Percentiles rank a stretch among this genome's conserved stretches.
Conservation (phyloP, 352 stramenopile species). For the Pythium biforme region DNA sequence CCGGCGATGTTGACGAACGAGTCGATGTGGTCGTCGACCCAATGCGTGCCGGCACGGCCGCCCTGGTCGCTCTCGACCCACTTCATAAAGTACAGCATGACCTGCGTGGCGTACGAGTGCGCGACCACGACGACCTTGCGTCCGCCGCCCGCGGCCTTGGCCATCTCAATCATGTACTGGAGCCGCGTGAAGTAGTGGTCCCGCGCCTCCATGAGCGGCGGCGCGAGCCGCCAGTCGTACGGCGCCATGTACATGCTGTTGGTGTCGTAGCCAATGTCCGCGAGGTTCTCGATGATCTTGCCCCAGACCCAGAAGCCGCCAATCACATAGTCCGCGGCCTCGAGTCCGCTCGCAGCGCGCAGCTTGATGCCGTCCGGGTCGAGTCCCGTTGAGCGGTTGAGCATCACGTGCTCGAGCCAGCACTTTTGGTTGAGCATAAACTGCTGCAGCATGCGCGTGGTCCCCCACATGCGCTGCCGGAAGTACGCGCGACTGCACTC, state of each 20-base stretch:
- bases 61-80: conserved; percentile 91
- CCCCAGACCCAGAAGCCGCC: conserved; percentile 94
- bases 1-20: conserved; percentile 94
- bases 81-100: conserved; percentile 94
- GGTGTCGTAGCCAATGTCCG: conserved; percentile 92
- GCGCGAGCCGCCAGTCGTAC: conserved; percentile 86
- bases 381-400: conserved; percentile 87
- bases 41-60: conserved; percentile 85
- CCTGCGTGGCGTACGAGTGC: conserved; percentile 92
- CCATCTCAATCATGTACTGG: conserved; percentile 91
- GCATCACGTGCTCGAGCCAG: conserved; percentile 91
- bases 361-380: conserved; percentile 86
- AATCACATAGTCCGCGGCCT: conserved; percentile 94
- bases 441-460: conserved; percentile 83
- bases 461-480: conserved; percentile 93
- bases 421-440: conserved; percentile 91
- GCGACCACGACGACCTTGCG: conserved; percentile 91
- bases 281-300: conserved; percentile 90
- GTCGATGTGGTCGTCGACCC: conserved; percentile 92
- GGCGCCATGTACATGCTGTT: conserved; percentile 87
- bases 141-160: conserved; percentile 58
- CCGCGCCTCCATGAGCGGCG: conserved; percentile 67
- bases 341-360: conserved; percentile 83
- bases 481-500: conserved; percentile 89
- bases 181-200: conserved; percentile 93